Conservation (phyloP, 176 grass and related monocot genomes). For the Raddia distichophylla region DNA sequence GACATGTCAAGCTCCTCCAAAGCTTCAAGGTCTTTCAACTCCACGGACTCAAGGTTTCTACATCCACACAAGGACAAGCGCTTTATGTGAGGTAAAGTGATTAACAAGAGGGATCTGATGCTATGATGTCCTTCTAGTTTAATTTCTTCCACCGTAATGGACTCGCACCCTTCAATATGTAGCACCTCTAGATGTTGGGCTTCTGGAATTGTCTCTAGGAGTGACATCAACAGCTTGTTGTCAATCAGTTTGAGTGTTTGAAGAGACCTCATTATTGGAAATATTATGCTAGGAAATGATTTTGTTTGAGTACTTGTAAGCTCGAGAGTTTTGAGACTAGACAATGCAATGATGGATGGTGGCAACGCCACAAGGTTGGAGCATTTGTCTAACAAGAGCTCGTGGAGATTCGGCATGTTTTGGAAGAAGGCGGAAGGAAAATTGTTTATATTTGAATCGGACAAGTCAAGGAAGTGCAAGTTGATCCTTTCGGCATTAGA, state of each 20-base stretch:
- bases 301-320: neutral
- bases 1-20: slow-evolving; percentile 32
- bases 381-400: neutral
- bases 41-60: neutral
- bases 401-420: neutral
- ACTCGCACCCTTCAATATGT: neutral
- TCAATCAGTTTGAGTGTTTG: neutral
- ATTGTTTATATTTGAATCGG: neutral
- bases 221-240: neutral
- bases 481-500: no score
- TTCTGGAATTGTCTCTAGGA: no score
- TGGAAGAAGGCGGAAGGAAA: neutral
- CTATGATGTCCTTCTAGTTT: neutral
- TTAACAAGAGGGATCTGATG: neutral
- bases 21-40: slow-evolving; percentile 11
- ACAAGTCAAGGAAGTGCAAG: neutral
- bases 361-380: slow-evolving; percentile 21
- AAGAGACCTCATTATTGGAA: slow-evolving; percentile 2
- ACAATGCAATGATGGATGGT: neutral
- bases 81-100: neutral
- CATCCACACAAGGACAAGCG: neutral
- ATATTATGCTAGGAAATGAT: neutral
- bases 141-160: neutral
- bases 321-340: neutral
- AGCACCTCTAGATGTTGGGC: neutral